Percentiles rank a stretch among this genome's conserved stretches.
Conservation (phyloP, 805 yeast species). For the Ogataea siamensis region DNA sequence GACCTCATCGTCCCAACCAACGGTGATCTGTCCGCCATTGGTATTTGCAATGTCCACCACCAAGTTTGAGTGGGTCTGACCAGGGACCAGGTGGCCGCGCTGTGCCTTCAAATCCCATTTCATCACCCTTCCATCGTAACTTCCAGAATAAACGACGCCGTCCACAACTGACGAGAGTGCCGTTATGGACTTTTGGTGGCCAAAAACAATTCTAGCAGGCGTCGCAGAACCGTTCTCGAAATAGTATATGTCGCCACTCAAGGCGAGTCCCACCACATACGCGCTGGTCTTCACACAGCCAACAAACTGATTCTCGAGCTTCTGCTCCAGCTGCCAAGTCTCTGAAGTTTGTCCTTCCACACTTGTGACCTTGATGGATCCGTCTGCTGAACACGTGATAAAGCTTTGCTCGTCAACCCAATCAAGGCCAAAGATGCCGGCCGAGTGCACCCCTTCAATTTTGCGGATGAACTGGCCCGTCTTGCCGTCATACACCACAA, state of each 20-base stretch:
- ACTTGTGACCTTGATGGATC: constrained; percentile 65
- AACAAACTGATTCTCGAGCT: constrained; percentile 67
- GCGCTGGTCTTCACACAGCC: constrained; percentile 71
- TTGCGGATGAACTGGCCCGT: constrained; percentile 70
- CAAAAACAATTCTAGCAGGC: constrained; percentile 48
- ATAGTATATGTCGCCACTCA: constrained; percentile 68
- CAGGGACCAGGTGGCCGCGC: constrained; percentile 37
- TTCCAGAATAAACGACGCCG: constrained; percentile 51
- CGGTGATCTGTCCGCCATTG: constrained; percentile 30
- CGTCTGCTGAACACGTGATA: constrained; percentile 84
- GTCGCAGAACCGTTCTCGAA: constrained; percentile 41
- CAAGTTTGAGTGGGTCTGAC: constrained; percentile 60
- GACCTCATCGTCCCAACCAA: constrained; percentile 88
- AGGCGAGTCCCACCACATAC: constrained; percentile 61
- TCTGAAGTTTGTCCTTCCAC: constrained; percentile 43
- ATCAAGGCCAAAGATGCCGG: constrained; percentile 76
- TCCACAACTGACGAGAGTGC: constrained; percentile 40
- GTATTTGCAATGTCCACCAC: constrained; percentile 49
- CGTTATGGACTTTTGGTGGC: constrained; percentile 84
- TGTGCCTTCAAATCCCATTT: constrained; percentile 50
- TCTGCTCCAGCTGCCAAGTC: constrained; percentile 49
- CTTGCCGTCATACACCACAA: constrained; percentile 81
- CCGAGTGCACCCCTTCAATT: constrained; percentile 55
- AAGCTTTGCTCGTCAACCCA: constrained; percentile 66
- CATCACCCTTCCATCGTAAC: constrained; percentile 75